Conservation (phyloP, 2,329 filamentous ascomycete genomes). For the Aspergillus sclerotialis region DNA sequence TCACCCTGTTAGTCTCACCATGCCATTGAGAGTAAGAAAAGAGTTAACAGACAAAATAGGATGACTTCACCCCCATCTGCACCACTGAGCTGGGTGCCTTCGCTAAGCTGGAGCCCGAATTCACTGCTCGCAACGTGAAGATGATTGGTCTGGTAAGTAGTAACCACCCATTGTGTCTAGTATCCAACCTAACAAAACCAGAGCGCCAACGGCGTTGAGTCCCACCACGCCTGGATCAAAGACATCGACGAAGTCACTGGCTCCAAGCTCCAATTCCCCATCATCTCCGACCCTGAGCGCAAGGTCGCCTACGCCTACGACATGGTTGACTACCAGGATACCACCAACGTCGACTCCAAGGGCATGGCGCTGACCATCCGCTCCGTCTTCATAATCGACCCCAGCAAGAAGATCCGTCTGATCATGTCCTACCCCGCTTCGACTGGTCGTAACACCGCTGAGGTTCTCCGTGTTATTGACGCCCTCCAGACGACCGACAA, state of each 20-base stretch:
- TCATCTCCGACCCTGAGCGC: constrained; percentile 75
- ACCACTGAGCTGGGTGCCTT: constrained; percentile 94
- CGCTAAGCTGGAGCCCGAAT: constrained; percentile 84
- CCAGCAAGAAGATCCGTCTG: constrained; percentile 85
- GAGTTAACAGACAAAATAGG: constrained; percentile 12
- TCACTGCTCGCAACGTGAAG: constrained; percentile 80
- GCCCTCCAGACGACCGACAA: constrained; percentile 80
- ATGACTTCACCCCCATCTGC: constrained; percentile 90
- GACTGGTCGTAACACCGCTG: constrained; percentile 75
- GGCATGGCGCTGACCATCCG: constrained; percentile 87
- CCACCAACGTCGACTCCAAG: constrained; percentile 74
- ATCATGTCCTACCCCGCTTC: constrained; percentile 91
- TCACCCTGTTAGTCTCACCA: constrained; percentile 47
- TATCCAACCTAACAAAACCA: constrained; percentile 18
- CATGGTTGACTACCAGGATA: constrained; percentile 80
- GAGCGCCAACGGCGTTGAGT: constrained; percentile 74
- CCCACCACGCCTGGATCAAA: constrained; percentile 83
- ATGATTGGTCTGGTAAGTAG: constrained; percentile 66
- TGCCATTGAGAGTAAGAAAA: neutral
- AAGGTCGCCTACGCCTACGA: constrained; percentile 71
- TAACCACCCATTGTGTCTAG: too few relatives aligned
- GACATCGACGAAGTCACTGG: constrained; percentile 78
- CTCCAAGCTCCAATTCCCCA: constrained; percentile 66
- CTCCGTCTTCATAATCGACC: constrained; percentile 92
- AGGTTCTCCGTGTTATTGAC: constrained; percentile 73